phyloP scores from a whole-genome alignment of 2,329 filamentous ascomycete species.

The Diaporthe batatas region DNA sequence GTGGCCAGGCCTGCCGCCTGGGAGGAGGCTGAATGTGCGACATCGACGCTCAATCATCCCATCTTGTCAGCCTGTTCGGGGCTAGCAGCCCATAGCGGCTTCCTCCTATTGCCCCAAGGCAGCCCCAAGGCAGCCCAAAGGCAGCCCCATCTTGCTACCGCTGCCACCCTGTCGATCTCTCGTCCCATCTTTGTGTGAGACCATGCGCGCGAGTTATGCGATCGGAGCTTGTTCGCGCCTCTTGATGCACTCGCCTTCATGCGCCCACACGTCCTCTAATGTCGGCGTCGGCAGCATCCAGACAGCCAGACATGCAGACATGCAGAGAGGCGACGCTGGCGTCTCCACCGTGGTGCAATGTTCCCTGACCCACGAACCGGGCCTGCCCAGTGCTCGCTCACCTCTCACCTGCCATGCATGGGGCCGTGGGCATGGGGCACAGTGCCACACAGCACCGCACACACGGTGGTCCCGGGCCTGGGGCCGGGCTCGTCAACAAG shows the following conservation, averaged over 20 bases:
- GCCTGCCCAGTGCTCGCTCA: not conserved
- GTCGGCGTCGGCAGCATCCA: not conserved
- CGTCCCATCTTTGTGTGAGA: conserved; percentile 36
- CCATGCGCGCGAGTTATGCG: conserved; percentile 20
- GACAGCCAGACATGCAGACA: no score
- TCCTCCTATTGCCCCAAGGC: conserved; percentile 10
- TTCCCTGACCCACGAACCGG: conserved; percentile 7
- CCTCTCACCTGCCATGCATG: not conserved
- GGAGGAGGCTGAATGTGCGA: conserved; percentile 39
- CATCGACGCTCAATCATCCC: conserved; percentile 37
- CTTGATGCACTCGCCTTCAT: conserved; percentile 28
- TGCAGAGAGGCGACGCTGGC: not conserved
- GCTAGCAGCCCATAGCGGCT: conserved; percentile 30
- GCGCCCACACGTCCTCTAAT: conserved; percentile 5
- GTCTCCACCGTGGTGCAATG: not conserved
- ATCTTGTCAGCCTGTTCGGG: conserved; percentile 33
- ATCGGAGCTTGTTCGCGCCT: conserved; percentile 26
- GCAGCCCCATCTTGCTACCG: conserved; percentile 5
- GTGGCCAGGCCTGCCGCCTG: conserved; percentile 37
- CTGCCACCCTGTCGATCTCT: conserved; percentile 37
- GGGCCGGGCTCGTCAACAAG: not conserved
- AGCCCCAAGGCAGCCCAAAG: not conserved
- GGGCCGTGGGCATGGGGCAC: not conserved
- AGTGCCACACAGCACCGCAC: not conserved
- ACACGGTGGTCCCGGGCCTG: not conserved